A percentile compares a stretch with the other conserved stretches of the same genome.
Conservation (phyloP, 2,329 filamentous ascomycete genomes). For the Fusarium mangiferae region DNA sequence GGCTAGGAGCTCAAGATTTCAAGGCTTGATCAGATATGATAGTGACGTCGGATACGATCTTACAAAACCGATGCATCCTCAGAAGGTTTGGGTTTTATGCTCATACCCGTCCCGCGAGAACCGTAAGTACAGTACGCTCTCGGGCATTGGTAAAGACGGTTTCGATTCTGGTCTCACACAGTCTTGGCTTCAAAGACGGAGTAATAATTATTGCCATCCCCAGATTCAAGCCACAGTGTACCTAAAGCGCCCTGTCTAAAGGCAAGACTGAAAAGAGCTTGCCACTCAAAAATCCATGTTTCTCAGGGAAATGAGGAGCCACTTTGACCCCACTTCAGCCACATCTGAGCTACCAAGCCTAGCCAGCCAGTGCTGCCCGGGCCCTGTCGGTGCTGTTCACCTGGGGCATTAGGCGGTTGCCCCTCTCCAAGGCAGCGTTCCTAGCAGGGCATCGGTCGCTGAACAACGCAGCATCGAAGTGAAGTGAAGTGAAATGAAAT, state of each 20-base stretch:
- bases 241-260: conserved; percentile 9
- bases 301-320: conserved; percentile 30
- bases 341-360: conserved; percentile 7
- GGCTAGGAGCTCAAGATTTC: conserved; percentile 20
- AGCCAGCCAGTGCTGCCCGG: background rate
- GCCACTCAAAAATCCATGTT: conserved; percentile 10
- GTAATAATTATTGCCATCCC: background rate
- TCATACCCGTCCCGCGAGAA: background rate
- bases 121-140: background rate
- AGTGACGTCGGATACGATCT: conserved; percentile 16
- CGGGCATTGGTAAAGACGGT: background rate
- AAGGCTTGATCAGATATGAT: conserved; percentile 17
- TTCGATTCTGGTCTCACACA: background rate
- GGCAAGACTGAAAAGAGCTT: conserved; percentile 13
- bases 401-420: background rate
- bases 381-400: background rate
- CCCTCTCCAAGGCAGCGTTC: conserved; percentile 18
- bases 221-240: conserved; percentile 21
- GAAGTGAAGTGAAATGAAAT: background rate
- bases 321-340: conserved; percentile 33
- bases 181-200: background rate
- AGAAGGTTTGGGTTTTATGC: background rate
- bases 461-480: conserved; percentile 6
- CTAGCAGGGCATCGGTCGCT: conserved; percentile 17
- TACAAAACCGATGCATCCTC: background rate